These are phyloP conservation scores for Arctostaphylos glauca DNA, from an alignment of 148 eudicot genomes.

Conservation along the genomic window DNA sequence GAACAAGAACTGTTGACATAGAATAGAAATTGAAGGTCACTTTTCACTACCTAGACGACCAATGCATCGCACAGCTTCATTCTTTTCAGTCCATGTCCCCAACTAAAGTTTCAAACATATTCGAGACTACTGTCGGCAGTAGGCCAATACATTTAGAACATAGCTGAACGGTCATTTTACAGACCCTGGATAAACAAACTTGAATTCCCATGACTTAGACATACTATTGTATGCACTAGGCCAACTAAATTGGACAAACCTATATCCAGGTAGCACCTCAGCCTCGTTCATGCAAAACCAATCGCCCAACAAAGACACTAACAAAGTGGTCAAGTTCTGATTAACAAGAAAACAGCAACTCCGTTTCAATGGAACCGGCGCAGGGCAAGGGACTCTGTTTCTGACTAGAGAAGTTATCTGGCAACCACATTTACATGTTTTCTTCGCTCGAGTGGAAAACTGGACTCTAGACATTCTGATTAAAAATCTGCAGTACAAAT, in stretches of 20 bases:
- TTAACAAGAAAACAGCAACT: not conserved
- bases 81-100: no score
- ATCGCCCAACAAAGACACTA: not conserved
- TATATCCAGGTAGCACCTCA: not conserved
- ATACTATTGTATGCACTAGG: not conserved
- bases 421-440: not conserved
- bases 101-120: no score
- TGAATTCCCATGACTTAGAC: not conserved
- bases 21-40: no score
- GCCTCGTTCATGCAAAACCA: not conserved
- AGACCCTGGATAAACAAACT: no score
- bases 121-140: no score
- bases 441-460: not conserved
- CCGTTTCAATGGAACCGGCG: not conserved
- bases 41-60: no score
- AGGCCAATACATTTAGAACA: no score
- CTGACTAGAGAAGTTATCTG: not conserved
- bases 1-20: no score
- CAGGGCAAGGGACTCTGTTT: not conserved
- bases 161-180: no score
- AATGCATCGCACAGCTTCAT: no score
- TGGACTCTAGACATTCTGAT: not conserved
- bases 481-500: not conserved
- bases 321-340: not conserved
- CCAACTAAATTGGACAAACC: not conserved